A percentile compares a stretch with the other conserved stretches of the same genome.
Conservation (phyloP, 208 protist species). For the Herpetomonas tarakana region DNA sequence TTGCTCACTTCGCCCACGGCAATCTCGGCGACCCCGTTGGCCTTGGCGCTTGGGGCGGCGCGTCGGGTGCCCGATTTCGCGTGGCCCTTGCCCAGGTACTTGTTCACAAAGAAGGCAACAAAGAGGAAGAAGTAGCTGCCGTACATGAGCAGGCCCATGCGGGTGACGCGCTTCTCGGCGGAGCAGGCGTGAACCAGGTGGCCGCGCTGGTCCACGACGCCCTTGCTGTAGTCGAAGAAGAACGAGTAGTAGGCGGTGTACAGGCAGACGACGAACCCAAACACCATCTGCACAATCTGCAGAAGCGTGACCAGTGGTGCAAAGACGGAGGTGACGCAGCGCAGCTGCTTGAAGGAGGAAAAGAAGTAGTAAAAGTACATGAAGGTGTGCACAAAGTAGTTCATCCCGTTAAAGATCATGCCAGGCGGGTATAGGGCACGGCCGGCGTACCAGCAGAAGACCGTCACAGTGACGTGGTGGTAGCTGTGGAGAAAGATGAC, state of each 20-base stretch:
- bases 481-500: constrained; percentile 73
- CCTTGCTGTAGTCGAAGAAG: constrained; percentile 11
- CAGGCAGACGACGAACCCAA: constrained; percentile 58
- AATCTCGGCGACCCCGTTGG: too few relatives aligned
- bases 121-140: constrained; percentile 86
- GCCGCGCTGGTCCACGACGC: background rate
- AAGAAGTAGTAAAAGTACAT: constrained; percentile 92
- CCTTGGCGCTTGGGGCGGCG: too few relatives aligned
- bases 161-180: constrained; percentile 26
- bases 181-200: constrained; percentile 25
- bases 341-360: constrained; percentile 34
- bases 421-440: constrained; percentile 34
- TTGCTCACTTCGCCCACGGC: too few relatives aligned
- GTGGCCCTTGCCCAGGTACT: constrained; percentile 17
- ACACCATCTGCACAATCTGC: constrained; percentile 83
- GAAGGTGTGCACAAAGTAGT: constrained; percentile 84
- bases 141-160: constrained; percentile 81
- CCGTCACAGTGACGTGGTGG: constrained; percentile 78
- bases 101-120: constrained; percentile 45
- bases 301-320: constrained; percentile 58
- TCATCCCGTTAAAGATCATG: constrained; percentile 85
- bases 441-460: constrained; percentile 84
- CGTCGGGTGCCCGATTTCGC: too few relatives aligned
- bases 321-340: constrained; percentile 31
- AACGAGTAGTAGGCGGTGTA: constrained; percentile 38